Base-by-base conservation (phyloP, 495 filamentous ascomycete species). In the Penicillium pulvis region DNA sequence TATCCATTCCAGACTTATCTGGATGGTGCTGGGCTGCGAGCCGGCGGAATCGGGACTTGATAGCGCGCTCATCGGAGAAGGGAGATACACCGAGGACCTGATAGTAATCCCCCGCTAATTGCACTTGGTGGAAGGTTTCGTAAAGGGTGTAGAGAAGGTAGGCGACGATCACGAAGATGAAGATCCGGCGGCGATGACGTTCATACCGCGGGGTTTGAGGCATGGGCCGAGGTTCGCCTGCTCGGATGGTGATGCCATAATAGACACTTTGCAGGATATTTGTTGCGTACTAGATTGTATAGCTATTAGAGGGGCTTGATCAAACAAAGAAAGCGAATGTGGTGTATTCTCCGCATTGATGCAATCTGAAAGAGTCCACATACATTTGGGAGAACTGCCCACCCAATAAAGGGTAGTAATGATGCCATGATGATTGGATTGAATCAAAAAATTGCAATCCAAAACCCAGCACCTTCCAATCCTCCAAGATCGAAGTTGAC, bases 101-200 rank as follows among this genome's bases (percentile, higher is more conserved):
- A 75, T 97, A 98, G 76, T 90, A 96, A 77, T 89, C 83, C 23
- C 87, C 85, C 0, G 79, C 75, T 53, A 80, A 77, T 42, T 84
- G 88, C 3, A 98, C 75, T 46, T 89, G 83, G 73, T 89, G 87
- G 79, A 96, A 91, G 55, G 89, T 87, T 75, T 98, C 93, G 76
- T 92, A 97, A 64, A 98, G 86, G 35, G 90, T 97, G 78, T 97
- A 98, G 58, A 90, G 75, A 19, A 98, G 88, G 75, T 98, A 98
- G 45, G 83, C 68, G 41, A 86, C 72, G 17, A 97, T 88, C 61
- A 98, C 90, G 51, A 84, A 71, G 70, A 92, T 88, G 71, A 93
- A 87, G 70, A 96, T 92, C 64, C 85, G 84, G 26, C 87, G 89
- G 42, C 91, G 86, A 73, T 96, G 89, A 17, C 83, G 81, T 58